Percentiles rank a stretch among this genome's conserved stretches.
These are phyloP conservation scores for Phyllosticta citrichinensis DNA, from an alignment of 2,329 filamentous ascomycete species.

Conservation along the genomic window DNA sequence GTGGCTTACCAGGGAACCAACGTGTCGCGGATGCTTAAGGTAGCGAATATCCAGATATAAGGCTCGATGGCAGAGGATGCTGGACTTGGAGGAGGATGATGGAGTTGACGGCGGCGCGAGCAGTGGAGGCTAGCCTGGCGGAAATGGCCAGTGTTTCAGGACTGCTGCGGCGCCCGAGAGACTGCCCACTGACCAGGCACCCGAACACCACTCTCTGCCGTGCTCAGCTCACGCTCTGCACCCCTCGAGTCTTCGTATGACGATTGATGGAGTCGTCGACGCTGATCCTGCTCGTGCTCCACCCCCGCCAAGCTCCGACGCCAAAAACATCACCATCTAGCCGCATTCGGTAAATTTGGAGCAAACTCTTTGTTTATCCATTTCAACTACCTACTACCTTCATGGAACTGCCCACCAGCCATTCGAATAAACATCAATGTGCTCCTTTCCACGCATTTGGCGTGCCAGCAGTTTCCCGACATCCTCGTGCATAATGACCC, in stretches of 20 bases:
- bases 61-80: neutral
- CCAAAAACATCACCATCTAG: too few species aligned
- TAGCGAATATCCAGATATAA: neutral
- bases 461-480: neutral
- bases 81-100: neutral
- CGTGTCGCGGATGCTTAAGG: neutral
- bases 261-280: too few species aligned
- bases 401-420: too few species aligned
- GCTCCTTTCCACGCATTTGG: neutral
- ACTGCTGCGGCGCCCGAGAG: neutral
- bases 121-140: neutral
- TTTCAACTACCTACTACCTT: too few species aligned
- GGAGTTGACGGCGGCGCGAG: neutral
- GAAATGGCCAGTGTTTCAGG: constrained; percentile 9
- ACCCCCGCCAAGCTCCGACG: too few species aligned
- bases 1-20: neutral
- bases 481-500: neutral
- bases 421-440: neutral
- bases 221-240: too few species aligned
- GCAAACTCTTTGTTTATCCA: neutral
- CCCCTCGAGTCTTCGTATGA: too few species aligned
- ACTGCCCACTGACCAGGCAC: neutral
- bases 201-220: too few species aligned
- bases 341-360: too few species aligned
- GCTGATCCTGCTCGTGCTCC: too few species aligned